These are phyloP conservation scores for Chloromonas sp. DNA, from an alignment of 163 green algal species.

Conservation along the genomic window DNA sequence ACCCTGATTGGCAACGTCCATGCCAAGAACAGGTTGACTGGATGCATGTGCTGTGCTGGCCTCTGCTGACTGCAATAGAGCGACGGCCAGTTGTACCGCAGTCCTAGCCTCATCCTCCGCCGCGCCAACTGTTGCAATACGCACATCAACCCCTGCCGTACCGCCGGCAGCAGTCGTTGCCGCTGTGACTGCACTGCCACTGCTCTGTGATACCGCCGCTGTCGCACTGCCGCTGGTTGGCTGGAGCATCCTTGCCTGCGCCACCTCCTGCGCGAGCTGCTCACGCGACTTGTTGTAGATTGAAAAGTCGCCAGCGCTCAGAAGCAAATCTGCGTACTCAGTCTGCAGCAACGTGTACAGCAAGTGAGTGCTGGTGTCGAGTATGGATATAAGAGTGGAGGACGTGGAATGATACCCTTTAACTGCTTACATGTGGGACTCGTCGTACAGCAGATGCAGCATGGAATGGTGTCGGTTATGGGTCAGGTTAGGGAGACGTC, in stretches of 20 bases:
- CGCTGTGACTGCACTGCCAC: background rate
- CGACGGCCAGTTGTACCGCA: too few relatives aligned
- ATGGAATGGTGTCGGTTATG: too few relatives aligned
- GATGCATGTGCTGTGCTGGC: background rate
- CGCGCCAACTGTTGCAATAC: background rate
- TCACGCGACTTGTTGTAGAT: slow-evolving; percentile 22
- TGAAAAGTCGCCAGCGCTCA: slow-evolving; percentile 16
- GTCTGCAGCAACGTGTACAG: slow-evolving; percentile 1
- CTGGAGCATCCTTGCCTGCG: background rate
- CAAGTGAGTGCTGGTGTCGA: too few relatives aligned
- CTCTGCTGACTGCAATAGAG: background rate
- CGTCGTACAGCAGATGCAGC: too few relatives aligned
- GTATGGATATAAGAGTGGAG: too few relatives aligned
- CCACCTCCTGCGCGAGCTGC: slow-evolving; percentile 19
- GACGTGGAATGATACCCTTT: too few relatives aligned
- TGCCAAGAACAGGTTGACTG: background rate
- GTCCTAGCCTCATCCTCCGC: background rate
- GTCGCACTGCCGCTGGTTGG: background rate
- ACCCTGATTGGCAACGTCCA: too few relatives aligned
- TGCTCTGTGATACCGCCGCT: background rate
- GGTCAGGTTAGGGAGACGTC: too few relatives aligned
- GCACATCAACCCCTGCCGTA: background rate
- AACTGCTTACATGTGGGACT: too few relatives aligned
- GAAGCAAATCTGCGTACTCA: slow-evolving; percentile 14
- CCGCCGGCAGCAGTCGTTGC: background rate